Evolutionary conservation across 805 yeast genomes (phyloP).

Genomic region (Candida sonorensis): DNA sequence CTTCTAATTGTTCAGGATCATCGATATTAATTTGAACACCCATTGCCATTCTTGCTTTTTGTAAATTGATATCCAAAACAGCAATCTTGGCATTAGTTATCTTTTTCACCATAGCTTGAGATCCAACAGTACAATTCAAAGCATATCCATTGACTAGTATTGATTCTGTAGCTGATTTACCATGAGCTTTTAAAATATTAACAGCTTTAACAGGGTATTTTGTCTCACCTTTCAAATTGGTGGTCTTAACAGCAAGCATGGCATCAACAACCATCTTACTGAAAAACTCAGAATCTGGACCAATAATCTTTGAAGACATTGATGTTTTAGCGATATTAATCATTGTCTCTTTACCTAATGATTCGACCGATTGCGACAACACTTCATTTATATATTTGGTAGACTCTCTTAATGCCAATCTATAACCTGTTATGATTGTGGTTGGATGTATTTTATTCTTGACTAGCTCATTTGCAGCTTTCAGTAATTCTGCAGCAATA

Average conservation of each 20-base stretch:
- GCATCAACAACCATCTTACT: slow-evolving; percentile 91
- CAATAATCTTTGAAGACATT: slow-evolving; percentile 95
- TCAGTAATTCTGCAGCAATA: slow-evolving; percentile 86
- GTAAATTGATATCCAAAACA: slow-evolving; percentile 84
- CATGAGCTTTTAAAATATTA: slow-evolving; percentile 92
- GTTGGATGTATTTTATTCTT: slow-evolving; percentile 95
- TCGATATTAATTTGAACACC: slow-evolving; percentile 96
- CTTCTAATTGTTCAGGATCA: slow-evolving; percentile 89
- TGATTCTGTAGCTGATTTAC: slow-evolving; percentile 86
- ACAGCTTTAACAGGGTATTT: slow-evolving; percentile 97
- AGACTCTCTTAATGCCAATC: slow-evolving; percentile 90
- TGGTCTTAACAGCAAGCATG: slow-evolving; percentile 88
- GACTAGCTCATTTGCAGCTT: slow-evolving; percentile 90
- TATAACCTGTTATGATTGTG: slow-evolving; percentile 92
- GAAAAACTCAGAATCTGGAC: slow-evolving; percentile 88
- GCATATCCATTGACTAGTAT: slow-evolving; percentile 90
- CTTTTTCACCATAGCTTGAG: slow-evolving; percentile 88
- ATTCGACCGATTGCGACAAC: slow-evolving; percentile 71
- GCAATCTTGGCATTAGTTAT: slow-evolving; percentile 75
- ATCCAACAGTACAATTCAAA: slow-evolving; percentile 91
- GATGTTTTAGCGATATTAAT: slow-evolving; percentile 92
- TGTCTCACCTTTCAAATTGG: slow-evolving; percentile 77
- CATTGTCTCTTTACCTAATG: slow-evolving; percentile 76
- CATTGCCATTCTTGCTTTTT: slow-evolving; percentile 95
- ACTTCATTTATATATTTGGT: slow-evolving; percentile 80